phyloP scores from a whole-genome alignment of 768 basidiomycete species.

The Tricholoma bakamatsutake region DNA sequence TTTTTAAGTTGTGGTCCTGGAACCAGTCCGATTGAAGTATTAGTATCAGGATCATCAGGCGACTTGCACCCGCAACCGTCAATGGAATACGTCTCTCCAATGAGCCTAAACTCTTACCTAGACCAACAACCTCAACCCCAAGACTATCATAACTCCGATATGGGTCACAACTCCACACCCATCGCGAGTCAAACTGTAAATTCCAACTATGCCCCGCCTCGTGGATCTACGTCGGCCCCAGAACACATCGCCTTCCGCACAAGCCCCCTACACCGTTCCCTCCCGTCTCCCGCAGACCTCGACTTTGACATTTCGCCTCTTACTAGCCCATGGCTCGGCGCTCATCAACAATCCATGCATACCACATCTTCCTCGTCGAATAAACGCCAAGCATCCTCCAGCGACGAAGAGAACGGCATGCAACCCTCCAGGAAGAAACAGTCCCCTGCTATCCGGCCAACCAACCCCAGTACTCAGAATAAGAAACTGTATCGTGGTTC shows the following conservation, averaged over 20 bases:
- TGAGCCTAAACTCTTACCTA: slow-evolving; percentile 40
- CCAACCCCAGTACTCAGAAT: slow-evolving; percentile 16
- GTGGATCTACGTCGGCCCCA: slow-evolving; percentile 57
- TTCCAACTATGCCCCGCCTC: slow-evolving; percentile 10
- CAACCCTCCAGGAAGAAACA: slow-evolving; percentile 48
- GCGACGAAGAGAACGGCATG: slow-evolving; percentile 41
- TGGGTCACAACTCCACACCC: slow-evolving; percentile 16
- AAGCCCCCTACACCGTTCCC: slow-evolving; percentile 25
- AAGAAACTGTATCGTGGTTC: slow-evolving; percentile 29
- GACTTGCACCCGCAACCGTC: slow-evolving; percentile 60
- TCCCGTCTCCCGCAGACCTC: slow-evolving; percentile 45
- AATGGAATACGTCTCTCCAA: slow-evolving; percentile 56
- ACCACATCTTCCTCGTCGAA: slow-evolving; percentile 16
- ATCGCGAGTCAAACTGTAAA: slow-evolving; percentile 17
- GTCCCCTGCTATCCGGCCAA: slow-evolving; percentile 41
- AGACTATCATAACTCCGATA: slow-evolving; percentile 11
- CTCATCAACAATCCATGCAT: slow-evolving; percentile 34
- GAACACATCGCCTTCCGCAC: slow-evolving; percentile 66
- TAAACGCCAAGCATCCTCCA: slow-evolving; percentile 56
- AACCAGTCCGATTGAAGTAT: slow-evolving; percentile 1
- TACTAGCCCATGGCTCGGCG: slow-evolving; percentile 76
- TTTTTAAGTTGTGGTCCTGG: slow-evolving; percentile 1
- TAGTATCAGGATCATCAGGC: slow-evolving; percentile 47
- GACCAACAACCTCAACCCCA: slow-evolving; percentile 16
- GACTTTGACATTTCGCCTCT: slow-evolving; percentile 75